Base-by-base conservation (phyloP, 306 rosid species). In the Biancaea sappan region DNA sequence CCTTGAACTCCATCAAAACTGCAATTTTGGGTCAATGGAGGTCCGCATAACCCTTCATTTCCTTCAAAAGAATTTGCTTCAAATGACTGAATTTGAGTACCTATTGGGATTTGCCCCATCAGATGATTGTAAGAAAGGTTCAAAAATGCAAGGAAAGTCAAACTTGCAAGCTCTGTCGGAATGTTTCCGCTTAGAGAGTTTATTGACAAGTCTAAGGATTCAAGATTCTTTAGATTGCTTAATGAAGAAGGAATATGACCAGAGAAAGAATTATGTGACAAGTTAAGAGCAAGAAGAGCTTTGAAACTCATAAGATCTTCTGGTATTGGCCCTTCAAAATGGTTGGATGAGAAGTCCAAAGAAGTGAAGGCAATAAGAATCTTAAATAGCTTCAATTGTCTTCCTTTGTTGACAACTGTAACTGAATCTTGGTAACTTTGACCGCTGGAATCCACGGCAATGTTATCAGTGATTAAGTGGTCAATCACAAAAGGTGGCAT, bases 311-410 rank as follows among this genome's bases (percentile, higher is more conserved):
- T 63, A 0, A 86, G 24, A 21, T 50, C 82, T 35, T 62, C 34
- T 16, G 87, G 87, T 74, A 86, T 83, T 43, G 14, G 12, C n/a
- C 87, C 86, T 1, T 51, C 53, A 48, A 83, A 69, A 1, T 64
- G 19, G 64, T 86, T 86, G 51, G 60, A 50, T 5, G 90, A 86
- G 25, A 89, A 15, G 8, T 82, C 91, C 29, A 88, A 9, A 1
- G 71, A 72, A 21, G 68, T 83, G 51, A 25, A 62, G 26, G 38
- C 7, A 0, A 35, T 69, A 1, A 64, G 69, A 18, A 78, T 82
- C 56, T 72, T 84, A 4, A 16, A 52, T 22, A 82, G 0, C 26
- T 75, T 52, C 31, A 44, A 1, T 6, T 10, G 38, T 6, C 6
- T 28, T 37, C 83, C 86, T 64, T 83, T 87, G 22, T 0, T 9